Evolutionary conservation across 2,329 filamentous ascomycete genomes (phyloP).

Genomic region (Hymenoscyphus fraxineus): DNA sequence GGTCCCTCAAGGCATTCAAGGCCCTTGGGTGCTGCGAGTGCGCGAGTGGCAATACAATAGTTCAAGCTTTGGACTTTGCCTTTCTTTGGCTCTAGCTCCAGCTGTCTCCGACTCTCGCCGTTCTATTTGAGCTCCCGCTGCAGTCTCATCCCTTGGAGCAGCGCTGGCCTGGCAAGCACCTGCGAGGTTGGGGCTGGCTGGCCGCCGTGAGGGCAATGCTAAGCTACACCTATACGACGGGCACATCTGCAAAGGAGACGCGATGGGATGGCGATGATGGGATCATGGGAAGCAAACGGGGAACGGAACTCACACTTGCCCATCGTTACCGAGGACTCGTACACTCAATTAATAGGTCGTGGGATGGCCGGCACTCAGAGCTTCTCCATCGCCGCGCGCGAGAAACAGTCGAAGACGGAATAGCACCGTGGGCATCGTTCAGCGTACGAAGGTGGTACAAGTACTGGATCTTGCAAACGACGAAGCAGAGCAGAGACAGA

Average conservation of each 20-base stretch:
- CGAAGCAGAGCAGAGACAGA: neutral
- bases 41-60: neutral
- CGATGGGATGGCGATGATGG: neutral
- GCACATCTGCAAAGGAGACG: neutral
- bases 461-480: neutral
- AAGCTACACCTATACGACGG: neutral
- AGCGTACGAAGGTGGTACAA: neutral
- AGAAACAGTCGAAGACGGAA: neutral
- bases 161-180: neutral
- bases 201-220: neutral
- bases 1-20: too few species aligned
- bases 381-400: constrained; percentile 1
- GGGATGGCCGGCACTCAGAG: neutral
- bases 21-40: neutral
- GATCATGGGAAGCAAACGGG: neutral
- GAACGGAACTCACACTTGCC: neutral
- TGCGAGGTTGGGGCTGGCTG: neutral
- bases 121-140: too few species aligned
- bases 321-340: neutral
- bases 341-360: neutral
- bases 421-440: neutral
- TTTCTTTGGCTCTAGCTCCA: neutral
- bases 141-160: neutral
- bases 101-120: too few species aligned
- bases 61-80: neutral